phyloP scores from a whole-genome alignment of 129 eudicot species.

The Cynara cardunculus region DNA sequence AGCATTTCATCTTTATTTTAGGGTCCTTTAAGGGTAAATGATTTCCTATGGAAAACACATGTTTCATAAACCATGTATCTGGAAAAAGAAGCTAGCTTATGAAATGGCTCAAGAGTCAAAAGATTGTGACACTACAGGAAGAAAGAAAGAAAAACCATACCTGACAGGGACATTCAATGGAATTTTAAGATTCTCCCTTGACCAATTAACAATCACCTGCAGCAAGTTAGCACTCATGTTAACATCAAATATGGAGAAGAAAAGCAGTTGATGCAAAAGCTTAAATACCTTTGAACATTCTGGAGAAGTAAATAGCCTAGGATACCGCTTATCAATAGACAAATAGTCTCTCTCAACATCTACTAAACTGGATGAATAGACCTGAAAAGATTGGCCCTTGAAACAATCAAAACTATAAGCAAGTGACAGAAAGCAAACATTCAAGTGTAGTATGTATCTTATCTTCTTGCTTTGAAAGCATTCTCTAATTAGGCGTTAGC shows the following conservation, averaged over 20 bases:
- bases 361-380: constrained; percentile 49
- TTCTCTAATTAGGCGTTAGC: constrained; percentile 16
- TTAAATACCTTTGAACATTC: constrained; percentile 33
- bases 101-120: background rate
- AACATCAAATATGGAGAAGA: constrained; percentile 3
- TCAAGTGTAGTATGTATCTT: background rate
- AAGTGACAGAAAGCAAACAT: background rate
- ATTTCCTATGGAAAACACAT: background rate
- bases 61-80: background rate
- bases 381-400: constrained; percentile 40
- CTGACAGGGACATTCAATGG: constrained; percentile 35
- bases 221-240: constrained; percentile 22
- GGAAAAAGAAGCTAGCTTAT: background rate
- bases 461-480: background rate
- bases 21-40: background rate
- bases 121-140: background rate
- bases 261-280: constrained; percentile 1
- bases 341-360: constrained; percentile 37
- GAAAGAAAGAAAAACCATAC: constrained; percentile 3
- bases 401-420: background rate
- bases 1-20: background rate
- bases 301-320: constrained; percentile 39
- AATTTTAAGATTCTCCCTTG: constrained; percentile 29
- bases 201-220: constrained; percentile 58
- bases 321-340: constrained; percentile 42